Base-by-base conservation (phyloP, 345 rosid species). In the Boechera retrofracta region DNA sequence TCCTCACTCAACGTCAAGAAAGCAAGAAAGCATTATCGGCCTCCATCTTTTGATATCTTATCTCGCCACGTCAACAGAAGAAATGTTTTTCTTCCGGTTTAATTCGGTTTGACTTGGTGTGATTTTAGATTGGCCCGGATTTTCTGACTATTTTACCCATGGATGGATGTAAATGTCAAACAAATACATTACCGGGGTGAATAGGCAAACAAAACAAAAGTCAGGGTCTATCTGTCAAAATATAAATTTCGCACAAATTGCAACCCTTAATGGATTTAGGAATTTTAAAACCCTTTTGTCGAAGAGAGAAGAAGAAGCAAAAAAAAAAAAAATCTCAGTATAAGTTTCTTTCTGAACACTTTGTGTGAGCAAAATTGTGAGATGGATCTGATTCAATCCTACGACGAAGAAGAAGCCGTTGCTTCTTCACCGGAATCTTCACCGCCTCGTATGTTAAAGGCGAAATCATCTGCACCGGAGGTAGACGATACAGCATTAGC, bases 401-500 rank as follows among this genome's bases (percentile, higher is more conserved):
- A 80, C 72, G 80, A 64, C 35, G 83, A 57, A 66, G 78, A 61
- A 26, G 79, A 57, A 64, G 54, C 45, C 18, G 64, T 41, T 1
- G 5, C 35, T 73, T 82, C 48, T 3, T 85, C 94, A 3, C 91
- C 92, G 41, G 97, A 87, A 39, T 83, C 97, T 6, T 92, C 98
- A 3, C 94, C 98, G 3, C 93, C 91, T 4, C 91, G 87, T 33
- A 86, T 89, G 83, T 79, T 90, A 39, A 82, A 79, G 8, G 82
- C 89, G 44, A 95, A 91, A 84, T 92, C 99, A 52, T 79, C 96
- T 12, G 98, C 99, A 4, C 99, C 97, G 1, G 82, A 75, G 65
- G 98, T 95, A n/a, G 99, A 95, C 76, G 96, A 89, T 57, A 95
- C 99, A 36, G 89, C 85, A 52, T 86, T 92, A 0, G 94, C 99